phyloP scores from a whole-genome alignment of 805 yeast genomes.

The Sugiyamaella valdiviana region DNA sequence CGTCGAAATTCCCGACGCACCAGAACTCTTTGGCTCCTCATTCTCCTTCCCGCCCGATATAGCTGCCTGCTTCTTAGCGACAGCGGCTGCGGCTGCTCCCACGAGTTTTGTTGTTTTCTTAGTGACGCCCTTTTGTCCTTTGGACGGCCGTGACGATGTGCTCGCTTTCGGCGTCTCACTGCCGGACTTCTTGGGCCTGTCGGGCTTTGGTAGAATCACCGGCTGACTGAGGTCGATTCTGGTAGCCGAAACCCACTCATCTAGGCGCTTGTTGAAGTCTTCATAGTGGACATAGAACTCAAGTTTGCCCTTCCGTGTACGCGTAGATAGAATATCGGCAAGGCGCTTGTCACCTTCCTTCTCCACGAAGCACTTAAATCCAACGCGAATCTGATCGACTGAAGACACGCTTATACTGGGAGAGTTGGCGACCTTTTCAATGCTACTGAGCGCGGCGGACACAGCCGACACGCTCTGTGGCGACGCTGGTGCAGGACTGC shows the following conservation, averaged over 20 bases:
- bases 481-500: neutral
- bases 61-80: slow-evolving; percentile 19
- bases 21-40: neutral
- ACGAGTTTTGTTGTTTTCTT: slow-evolving; percentile 12
- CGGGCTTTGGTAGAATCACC: slow-evolving; percentile 63
- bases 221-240: slow-evolving; percentile 69
- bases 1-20: neutral
- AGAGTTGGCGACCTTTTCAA: neutral
- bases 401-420: neutral
- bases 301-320: slow-evolving; percentile 65
- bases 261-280: slow-evolving; percentile 91
- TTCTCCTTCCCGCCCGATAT: slow-evolving; percentile 1
- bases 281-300: slow-evolving; percentile 90
- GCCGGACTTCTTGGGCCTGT: slow-evolving; percentile 36
- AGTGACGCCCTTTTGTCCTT: slow-evolving; percentile 4
- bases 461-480: neutral
- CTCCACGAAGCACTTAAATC: slow-evolving; percentile 74
- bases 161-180: slow-evolving; percentile 10
- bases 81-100: slow-evolving; percentile 6
- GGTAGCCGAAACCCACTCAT: slow-evolving; percentile 81
- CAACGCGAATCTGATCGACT: slow-evolving; percentile 32
- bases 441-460: neutral
- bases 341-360: slow-evolving; percentile 75
- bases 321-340: slow-evolving; percentile 81
- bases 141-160: slow-evolving; percentile 6